Evolutionary conservation across 1,284 basidiomycete genomes (phyloP), one percentile per base, ranked within the genome.

Genomic region (Moesziomyces sp.): DNA sequence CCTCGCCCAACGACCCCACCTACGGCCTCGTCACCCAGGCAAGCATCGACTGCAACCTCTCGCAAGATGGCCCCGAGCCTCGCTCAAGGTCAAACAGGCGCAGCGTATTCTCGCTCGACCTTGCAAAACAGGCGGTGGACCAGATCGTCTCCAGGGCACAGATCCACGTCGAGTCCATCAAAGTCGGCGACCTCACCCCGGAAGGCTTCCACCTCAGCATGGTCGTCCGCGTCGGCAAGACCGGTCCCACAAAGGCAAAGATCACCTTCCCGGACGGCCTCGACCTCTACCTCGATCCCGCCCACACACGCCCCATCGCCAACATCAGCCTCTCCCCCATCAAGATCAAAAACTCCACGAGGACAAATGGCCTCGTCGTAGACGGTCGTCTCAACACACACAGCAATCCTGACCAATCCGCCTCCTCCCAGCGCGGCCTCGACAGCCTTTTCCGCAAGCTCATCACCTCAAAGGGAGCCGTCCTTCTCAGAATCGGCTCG

Each of bases 191-290:
- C 21, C 49, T 72, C 14, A 56, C 56, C 16, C 14, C 52, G 2
- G 52, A 65, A 14, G 73, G 73, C 19, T 64, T 67, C 21, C 54
- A 51, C 13, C 48, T 72, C 56, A 57, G 47, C 18, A 43, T 72
- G 11, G 53, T 48, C 19, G 40, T 75, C 24, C 54, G 57, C 16
- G 57, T 75, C 34, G 48, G 49, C 26, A 69, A 67, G 28, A 71
- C 63, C 5, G 73, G 73, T 13, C 73, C 73, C 6, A 53, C 65
- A 26, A 75, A 75, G 26, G 73, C 68, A n/a, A 75, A 75, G 28
- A 51, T 75, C 48, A 59, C 54, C 40, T 75, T 75, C n/a, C 68
- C 73, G 10, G 53, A 66, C 18, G 73, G 73, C 19, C 57, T 72
- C 30, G 59, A 72, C 26, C 57, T 75, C 51, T 75, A 60, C 51